These are phyloP conservation scores for Zizania palustris DNA, from an alignment of 202 grass and related monocot genomes.

Conservation along the genomic window DNA sequence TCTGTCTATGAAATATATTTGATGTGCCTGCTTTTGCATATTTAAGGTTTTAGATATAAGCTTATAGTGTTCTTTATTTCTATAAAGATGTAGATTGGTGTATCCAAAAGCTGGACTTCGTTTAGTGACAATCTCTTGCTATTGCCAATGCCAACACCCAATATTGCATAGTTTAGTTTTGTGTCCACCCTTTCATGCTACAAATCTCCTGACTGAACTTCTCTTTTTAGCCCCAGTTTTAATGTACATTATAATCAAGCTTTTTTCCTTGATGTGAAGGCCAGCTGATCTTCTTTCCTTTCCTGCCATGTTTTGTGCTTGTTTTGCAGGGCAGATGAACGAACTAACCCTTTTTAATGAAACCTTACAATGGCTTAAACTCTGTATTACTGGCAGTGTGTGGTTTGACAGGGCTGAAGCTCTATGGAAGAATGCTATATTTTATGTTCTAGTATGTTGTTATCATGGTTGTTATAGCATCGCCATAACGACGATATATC, in stretches of 20 bases:
- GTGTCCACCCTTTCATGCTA: not conserved
- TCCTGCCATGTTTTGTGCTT: not conserved
- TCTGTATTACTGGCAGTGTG: not conserved
- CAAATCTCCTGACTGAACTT: not conserved
- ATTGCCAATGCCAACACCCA: not conserved
- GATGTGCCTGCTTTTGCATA: not conserved
- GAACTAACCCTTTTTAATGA: not conserved
- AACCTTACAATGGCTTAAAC: not conserved
- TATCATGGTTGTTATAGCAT: no score
- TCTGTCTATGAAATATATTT: not conserved
- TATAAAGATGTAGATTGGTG: not conserved
- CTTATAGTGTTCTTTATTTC: not conserved
- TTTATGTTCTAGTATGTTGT: not conserved
- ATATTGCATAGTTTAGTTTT: not conserved
- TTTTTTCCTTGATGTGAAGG: not conserved
- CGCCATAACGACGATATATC: no score
- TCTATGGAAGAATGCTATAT: not conserved
- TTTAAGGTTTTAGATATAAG: not conserved
- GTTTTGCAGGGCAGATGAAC: slow-evolving; percentile 6
- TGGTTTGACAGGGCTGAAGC: not conserved
- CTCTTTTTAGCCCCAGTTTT: not conserved
- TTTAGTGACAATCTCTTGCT: not conserved
- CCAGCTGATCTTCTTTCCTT: not conserved
- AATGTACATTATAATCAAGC: not conserved
- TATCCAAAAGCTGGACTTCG: not conserved